Conservation (phyloP, 2,329 filamentous ascomycete species). For the Fusarium sp. region DNA sequence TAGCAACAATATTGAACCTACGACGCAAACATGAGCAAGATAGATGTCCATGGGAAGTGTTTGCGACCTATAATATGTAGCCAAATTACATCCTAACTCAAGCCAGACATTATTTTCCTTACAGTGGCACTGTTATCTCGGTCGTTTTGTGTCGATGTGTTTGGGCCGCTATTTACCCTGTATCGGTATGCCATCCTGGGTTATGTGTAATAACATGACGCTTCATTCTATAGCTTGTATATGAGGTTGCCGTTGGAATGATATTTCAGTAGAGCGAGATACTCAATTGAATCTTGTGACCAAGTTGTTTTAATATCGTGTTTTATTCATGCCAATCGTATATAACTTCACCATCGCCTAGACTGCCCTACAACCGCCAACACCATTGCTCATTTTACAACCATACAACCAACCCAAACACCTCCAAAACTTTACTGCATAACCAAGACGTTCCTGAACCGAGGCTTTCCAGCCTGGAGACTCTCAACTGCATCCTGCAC, state of each 20-base stretch:
- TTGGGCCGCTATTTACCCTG: not conserved
- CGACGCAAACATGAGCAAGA: not conserved
- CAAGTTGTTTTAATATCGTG: not conserved
- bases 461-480: conserved; percentile 53
- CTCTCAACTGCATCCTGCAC: conserved; percentile 57
- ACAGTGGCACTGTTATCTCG: not conserved
- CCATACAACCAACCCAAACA: not conserved
- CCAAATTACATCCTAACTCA: accelerated
- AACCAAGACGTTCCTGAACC: conserved; percentile 57
- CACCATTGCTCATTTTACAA: not conserved
- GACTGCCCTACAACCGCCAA: not conserved
- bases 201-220: not conserved
- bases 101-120: no score
- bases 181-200: not conserved
- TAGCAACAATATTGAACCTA: no score
- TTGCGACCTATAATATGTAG: accelerated
- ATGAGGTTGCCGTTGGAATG: not conserved
- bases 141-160: no score
- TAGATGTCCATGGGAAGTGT: accelerated
- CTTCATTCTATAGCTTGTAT: not conserved
- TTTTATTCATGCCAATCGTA: not conserved
- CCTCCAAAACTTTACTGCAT: not conserved
- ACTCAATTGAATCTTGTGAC: accelerated
- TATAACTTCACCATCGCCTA: not conserved
- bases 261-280: accelerated